phyloP scores from a whole-genome alignment of 345 rosid genomes.

The Heritiera fomes region DNA sequence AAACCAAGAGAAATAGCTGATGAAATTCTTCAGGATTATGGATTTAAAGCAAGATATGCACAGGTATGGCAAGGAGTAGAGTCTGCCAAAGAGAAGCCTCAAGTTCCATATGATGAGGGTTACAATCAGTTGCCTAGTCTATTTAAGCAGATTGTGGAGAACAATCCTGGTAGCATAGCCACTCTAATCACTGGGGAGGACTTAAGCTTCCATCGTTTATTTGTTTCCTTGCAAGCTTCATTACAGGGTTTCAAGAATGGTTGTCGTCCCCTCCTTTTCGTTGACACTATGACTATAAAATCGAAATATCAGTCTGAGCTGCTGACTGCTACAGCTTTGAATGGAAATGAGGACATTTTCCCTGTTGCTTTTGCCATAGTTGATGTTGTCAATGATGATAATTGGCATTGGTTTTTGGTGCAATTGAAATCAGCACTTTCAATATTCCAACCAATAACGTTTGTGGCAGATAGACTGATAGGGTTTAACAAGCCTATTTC shows the following conservation, averaged over 20 bases:
- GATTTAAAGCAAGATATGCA: constrained; percentile 49
- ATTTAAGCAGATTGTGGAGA: constrained; percentile 48
- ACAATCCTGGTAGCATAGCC: constrained; percentile 57
- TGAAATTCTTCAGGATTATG: constrained; percentile 49
- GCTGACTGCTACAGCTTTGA: constrained; percentile 55
- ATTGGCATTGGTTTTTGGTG: constrained; percentile 65
- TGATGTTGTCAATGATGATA: constrained; percentile 51
- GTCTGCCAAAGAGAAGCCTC: constrained; percentile 54
- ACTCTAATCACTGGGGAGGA: constrained; percentile 42
- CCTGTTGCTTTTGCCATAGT: constrained; percentile 61
- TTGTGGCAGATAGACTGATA: constrained; percentile 52
- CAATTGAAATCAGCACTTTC: constrained; percentile 48
- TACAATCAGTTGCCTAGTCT: constrained; percentile 55
- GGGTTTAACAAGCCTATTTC: constrained; percentile 35
- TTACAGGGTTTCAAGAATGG: constrained; percentile 54
- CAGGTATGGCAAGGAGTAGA: constrained; percentile 65
- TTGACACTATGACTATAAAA: constrained; percentile 42
- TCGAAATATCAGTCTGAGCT: constrained; percentile 47
- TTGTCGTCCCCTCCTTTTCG: constrained; percentile 61
- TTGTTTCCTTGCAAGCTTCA: constrained; percentile 55
- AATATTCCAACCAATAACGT: constrained; percentile 40
- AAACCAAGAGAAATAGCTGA: constrained; percentile 55
- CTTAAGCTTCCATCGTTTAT: constrained; percentile 49
- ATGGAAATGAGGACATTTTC: constrained; percentile 54
- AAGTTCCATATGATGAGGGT: constrained; percentile 47